Conservation (phyloP, 495 filamentous ascomycete species). For the Parathielavia appendiculata region DNA sequence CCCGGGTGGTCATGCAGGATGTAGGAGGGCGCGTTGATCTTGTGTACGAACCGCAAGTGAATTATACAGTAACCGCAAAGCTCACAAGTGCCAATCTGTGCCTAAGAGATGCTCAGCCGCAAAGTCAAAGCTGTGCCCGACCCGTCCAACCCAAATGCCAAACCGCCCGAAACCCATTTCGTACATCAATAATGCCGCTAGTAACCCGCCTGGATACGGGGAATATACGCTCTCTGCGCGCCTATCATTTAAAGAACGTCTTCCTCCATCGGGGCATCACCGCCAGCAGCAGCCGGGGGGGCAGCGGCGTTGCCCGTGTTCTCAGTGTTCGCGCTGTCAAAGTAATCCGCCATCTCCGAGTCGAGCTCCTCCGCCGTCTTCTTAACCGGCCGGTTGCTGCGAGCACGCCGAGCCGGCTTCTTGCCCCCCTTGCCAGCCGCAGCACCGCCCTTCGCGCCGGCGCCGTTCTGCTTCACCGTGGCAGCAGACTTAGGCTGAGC, state of each 20-base stretch:
- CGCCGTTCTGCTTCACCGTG: conserved; percentile 53
- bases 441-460: conserved; percentile 32
- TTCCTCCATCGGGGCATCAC: conserved; percentile 50
- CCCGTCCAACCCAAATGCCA: conserved; percentile 18
- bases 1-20: conserved; percentile 8
- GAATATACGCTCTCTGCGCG: neutral
- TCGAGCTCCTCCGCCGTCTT: conserved; percentile 91
- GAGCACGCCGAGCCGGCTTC: conserved; percentile 43
- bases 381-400: conserved; percentile 65
- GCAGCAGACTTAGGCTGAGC: conserved; percentile 78
- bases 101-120: conserved; percentile 17
- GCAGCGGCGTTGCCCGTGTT: conserved; percentile 44
- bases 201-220: neutral
- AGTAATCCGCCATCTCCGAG: conserved; percentile 92
- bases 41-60: conserved; percentile 5
- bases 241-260: conserved; percentile 35
- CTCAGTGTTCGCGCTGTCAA: conserved; percentile 41
- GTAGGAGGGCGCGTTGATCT: conserved; percentile 6
- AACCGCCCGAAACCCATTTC: conserved; percentile 16
- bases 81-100: conserved; percentile 24
- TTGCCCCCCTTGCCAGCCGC: conserved; percentile 47
- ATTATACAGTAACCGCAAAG: conserved; percentile 21
- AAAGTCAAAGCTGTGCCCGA: conserved; percentile 14
- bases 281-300: conserved; percentile 25
- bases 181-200: conserved; percentile 8